phyloP scores from a whole-genome alignment of 768 basidiomycete species.

The Pleurotus pulmonarius region DNA sequence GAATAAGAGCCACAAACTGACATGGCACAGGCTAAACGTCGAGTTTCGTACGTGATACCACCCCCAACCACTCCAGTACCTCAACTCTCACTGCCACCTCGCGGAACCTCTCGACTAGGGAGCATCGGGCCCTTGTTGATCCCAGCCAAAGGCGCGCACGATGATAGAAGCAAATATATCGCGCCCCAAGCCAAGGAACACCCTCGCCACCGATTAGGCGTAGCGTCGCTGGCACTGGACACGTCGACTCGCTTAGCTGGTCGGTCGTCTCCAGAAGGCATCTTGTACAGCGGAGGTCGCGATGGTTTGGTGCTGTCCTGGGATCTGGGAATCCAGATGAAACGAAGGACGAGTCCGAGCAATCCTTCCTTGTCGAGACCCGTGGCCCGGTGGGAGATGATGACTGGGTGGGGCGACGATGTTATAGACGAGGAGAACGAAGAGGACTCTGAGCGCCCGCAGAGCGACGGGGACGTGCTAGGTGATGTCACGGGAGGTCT shows the following conservation, averaged over 20 bases:
- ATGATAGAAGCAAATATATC: slow-evolving; percentile 19
- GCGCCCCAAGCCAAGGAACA: slow-evolving; percentile 32
- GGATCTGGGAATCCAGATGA: slow-evolving; percentile 76
- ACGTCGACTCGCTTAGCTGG: slow-evolving; percentile 74
- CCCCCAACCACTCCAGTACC: slow-evolving; percentile 61
- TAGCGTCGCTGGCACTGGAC: slow-evolving; percentile 86
- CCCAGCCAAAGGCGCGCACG: slow-evolving; percentile 21
- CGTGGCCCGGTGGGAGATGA: slow-evolving; percentile 63
- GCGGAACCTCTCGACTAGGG: slow-evolving; percentile 61
- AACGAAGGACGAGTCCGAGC: slow-evolving; percentile 29
- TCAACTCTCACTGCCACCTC: slow-evolving; percentile 66
- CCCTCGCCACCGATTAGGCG: slow-evolving; percentile 84
- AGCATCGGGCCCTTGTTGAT: slow-evolving; percentile 66
- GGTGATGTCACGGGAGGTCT: slow-evolving; percentile 53
- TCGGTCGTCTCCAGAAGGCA: slow-evolving; percentile 69
- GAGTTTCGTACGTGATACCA: slow-evolving; percentile 88
- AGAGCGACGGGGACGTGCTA: slow-evolving; percentile 73
- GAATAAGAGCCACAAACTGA: background rate
- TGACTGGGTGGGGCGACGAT: slow-evolving; percentile 85
- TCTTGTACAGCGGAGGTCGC: slow-evolving; percentile 85
- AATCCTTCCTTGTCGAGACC: slow-evolving; percentile 19
- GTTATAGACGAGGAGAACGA: slow-evolving; percentile 53
- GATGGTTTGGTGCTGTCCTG: slow-evolving; percentile 87
- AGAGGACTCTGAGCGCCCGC: slow-evolving; percentile 50
- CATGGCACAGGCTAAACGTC: slow-evolving; percentile 50